Base-by-base conservation (phyloP, 768 basidiomycete genomes). In the Pholiota conissans region DNA sequence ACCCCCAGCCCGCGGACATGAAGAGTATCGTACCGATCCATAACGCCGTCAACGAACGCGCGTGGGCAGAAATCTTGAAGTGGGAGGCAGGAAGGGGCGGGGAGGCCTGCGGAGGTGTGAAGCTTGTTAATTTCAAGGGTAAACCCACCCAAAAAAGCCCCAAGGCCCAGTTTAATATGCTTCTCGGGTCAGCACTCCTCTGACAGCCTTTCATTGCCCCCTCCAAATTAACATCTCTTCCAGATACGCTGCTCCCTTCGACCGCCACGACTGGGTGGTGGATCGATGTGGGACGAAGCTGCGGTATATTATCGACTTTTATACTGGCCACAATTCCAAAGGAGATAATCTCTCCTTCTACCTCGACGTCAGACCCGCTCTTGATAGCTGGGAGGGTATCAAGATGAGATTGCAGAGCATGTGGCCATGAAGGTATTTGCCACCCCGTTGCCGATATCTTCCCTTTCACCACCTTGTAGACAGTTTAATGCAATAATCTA, bases 271-370 rank as follows among this genome's bases (percentile, higher is more conserved):
- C 71, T 99, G 97, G 97, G 72, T 93, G 49, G 87, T 99, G 49
- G 94, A 97, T 71, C 87, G 96, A 30, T 97, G 95, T 68, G 96
- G 95, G 5, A 84, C 83, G 8, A 86, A 84, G 56, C 79, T 94
- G 69, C 87, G 96, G 50, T 99, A 99, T 75, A 86, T 99, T 58
- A 97, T 99, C 66, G 97, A 99, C 74, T 99, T 98, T 73, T 99
- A 99, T 76, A 90, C 91, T 3, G 96, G 96, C 16, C 84, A 84
- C 30, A 76, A 71, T 45, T 65, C 77, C 1, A 71, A 77, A 22
- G 56, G 50, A 51, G 79, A 76, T 57, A 81, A 84, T 55, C 73
- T 91, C 13, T 92, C 94, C 0, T 98, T 99, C 73, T 96, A 87
- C 73, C 83, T 99, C 24, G 97, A 99, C 64, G 94, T 91, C 16